Evolutionary conservation across 2,329 filamentous ascomycete species (phyloP).

Genomic region (Phyllosticta citriasiana): DNA sequence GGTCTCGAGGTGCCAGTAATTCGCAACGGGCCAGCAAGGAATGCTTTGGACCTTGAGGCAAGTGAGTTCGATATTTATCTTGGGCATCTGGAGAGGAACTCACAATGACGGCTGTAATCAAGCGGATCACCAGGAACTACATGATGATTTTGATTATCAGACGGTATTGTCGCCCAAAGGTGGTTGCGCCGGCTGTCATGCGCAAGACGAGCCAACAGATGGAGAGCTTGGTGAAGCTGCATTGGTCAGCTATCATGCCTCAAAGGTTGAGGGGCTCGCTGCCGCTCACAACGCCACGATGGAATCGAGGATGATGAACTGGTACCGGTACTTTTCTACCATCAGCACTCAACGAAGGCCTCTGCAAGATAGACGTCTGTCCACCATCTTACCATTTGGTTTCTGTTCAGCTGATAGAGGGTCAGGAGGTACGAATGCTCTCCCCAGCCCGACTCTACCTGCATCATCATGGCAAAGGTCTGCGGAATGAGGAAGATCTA

Average conservation of each 20-base stretch:
- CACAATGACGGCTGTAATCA: neutral
- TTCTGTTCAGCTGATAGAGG: neutral
- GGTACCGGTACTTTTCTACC: neutral
- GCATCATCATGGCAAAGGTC: neutral
- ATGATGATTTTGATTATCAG: neutral
- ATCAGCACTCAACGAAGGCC: neutral
- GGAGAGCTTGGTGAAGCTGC: neutral
- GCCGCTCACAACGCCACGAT: neutral
- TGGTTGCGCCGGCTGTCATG: conserved; percentile 1
- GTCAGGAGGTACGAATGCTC: neutral
- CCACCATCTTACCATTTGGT: neutral
- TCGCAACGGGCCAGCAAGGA: neutral
- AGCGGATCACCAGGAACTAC: neutral
- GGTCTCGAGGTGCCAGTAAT: conserved; percentile 1
- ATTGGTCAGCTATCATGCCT: neutral
- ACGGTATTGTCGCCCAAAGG: conserved; percentile 1
- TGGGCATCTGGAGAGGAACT: neutral
- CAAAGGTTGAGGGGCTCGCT: neutral
- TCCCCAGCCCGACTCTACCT: conserved; percentile 3
- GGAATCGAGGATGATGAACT: neutral
- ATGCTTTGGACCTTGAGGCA: neutral
- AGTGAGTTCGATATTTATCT: neutral
- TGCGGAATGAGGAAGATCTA: neutral
- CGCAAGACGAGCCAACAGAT: conserved; percentile 1
- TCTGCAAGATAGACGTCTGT: accelerated